phyloP scores from a whole-genome alignment of 176 grass and related monocot genomes.

The Raddia guianensis region DNA sequence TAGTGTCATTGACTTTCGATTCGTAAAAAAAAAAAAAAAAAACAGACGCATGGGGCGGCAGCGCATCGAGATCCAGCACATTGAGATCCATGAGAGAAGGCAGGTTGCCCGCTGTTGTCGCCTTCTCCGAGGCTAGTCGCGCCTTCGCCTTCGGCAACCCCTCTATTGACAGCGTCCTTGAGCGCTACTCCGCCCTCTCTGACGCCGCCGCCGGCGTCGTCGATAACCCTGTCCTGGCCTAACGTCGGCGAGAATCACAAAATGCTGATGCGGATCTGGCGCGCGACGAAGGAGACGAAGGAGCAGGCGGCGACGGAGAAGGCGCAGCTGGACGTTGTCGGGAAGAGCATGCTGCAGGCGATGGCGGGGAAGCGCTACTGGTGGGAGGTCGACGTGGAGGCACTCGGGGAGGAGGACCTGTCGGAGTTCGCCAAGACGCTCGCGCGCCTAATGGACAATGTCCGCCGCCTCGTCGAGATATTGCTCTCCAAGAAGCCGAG shows the following conservation, averaged over 20 bases:
- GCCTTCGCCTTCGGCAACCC: slow-evolving; percentile 24
- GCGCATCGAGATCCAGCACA: slow-evolving; percentile 19
- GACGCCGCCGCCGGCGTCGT: too few relatives aligned
- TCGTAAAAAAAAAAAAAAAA: too few relatives aligned
- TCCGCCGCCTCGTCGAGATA: background rate
- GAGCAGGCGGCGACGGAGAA: background rate
- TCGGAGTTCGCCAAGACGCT: slow-evolving; percentile 27
- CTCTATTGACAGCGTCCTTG: background rate
- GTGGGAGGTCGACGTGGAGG: slow-evolving; percentile 18
- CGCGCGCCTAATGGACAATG: background rate
- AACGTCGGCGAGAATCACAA: background rate
- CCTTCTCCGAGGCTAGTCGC: slow-evolving; percentile 47
- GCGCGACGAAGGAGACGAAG: background rate
- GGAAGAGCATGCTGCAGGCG: background rate
- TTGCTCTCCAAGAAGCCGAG: background rate
- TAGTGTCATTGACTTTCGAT: too few relatives aligned
- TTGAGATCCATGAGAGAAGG: slow-evolving; percentile 6
- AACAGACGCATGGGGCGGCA: slow-evolving; percentile 33
- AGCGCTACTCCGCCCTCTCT: background rate
- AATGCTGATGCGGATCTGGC: background rate
- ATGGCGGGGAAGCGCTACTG: background rate
- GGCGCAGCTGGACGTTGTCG: background rate
- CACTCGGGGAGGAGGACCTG: slow-evolving; percentile 30
- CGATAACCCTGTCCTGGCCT: background rate
- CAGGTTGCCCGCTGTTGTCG: slow-evolving; percentile 45